A percentile compares a stretch with the other conserved stretches of the same genome.
Evolutionary conservation across 345 rosid species (phyloP).

Genomic region (Gossypium ekmanianum): DNA sequence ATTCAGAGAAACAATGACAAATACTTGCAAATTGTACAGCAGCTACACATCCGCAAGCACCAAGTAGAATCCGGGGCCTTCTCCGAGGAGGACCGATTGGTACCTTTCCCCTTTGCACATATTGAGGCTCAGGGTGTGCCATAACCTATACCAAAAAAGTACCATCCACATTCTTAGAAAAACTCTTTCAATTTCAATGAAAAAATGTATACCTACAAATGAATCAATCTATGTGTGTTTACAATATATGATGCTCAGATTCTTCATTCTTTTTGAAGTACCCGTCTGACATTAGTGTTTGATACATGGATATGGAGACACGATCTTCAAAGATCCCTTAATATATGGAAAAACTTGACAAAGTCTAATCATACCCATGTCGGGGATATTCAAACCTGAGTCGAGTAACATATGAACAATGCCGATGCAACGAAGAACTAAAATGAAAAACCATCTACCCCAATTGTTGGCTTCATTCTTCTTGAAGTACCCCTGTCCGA

Average conservation of each 20-base stretch:
- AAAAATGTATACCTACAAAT: background rate
- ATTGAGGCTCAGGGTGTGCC: slow-evolving; percentile 9
- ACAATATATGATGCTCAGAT: background rate
- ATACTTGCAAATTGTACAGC: slow-evolving; percentile 85
- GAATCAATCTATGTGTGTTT: background rate
- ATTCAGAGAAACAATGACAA: slow-evolving; percentile 75
- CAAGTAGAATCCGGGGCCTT: slow-evolving; percentile 66
- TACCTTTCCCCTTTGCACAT: slow-evolving; percentile 21
- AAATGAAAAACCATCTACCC: background rate
- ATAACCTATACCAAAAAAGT: slow-evolving; percentile 4
- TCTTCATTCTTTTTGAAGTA: too few species aligned
- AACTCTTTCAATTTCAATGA: background rate
- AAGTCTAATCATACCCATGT: too few species aligned
- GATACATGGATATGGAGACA: too few species aligned
- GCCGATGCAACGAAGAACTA: background rate
- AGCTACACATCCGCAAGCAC: slow-evolving; percentile 92
- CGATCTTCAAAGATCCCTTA: too few species aligned
- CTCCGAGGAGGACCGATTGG: slow-evolving; percentile 32
- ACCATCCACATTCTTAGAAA: slow-evolving; percentile 3
- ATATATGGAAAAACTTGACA: too few species aligned
- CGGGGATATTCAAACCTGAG: too few species aligned
- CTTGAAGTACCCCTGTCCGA: too few species aligned
- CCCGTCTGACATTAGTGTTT: too few species aligned
- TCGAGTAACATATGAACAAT: background rate
- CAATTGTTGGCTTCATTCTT: background rate